phyloP scores from a whole-genome alignment of 495 filamentous ascomycete genomes.

The Aspergillus cavernicola region DNA sequence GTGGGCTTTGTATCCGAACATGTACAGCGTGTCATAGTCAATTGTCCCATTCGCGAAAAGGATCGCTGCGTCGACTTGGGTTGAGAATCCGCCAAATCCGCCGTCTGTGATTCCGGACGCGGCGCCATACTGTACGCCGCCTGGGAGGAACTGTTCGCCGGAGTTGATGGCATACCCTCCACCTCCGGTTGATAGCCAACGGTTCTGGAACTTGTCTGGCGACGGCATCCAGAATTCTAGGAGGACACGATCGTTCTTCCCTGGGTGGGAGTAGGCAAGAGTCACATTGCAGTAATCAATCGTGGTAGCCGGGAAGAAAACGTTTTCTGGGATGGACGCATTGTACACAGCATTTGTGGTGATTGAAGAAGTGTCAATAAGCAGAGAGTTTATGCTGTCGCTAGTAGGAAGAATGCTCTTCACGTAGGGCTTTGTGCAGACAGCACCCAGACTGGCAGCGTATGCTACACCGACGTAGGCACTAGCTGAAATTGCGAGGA shows the following conservation, averaged over 20 bases:
- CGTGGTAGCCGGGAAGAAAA: constrained; percentile 18
- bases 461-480: not conserved
- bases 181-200: constrained; percentile 44
- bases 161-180: constrained; percentile 45
- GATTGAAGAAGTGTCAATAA: constrained; percentile 30
- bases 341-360: constrained; percentile 27
- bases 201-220: constrained; percentile 36
- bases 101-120: constrained; percentile 45
- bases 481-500: too few relatives aligned
- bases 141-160: constrained; percentile 29
- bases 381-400: constrained; percentile 29
- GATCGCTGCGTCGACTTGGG: constrained; percentile 27
- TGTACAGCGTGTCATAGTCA: constrained; percentile 41
- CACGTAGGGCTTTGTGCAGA: constrained; percentile 30
- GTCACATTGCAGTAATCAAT: constrained; percentile 43
- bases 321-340: constrained; percentile 19
- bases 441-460: constrained; percentile 19
- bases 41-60: constrained; percentile 41
- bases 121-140: constrained; percentile 42
- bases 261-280: constrained; percentile 41
- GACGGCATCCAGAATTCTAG: constrained; percentile 39
- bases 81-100: constrained; percentile 43
- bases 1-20: constrained; percentile 43
- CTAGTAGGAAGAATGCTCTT: constrained; percentile 22
- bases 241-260: constrained; percentile 30